Conservation (phyloP, 306 rosid species). For the Boehmeria nivea region DNA sequence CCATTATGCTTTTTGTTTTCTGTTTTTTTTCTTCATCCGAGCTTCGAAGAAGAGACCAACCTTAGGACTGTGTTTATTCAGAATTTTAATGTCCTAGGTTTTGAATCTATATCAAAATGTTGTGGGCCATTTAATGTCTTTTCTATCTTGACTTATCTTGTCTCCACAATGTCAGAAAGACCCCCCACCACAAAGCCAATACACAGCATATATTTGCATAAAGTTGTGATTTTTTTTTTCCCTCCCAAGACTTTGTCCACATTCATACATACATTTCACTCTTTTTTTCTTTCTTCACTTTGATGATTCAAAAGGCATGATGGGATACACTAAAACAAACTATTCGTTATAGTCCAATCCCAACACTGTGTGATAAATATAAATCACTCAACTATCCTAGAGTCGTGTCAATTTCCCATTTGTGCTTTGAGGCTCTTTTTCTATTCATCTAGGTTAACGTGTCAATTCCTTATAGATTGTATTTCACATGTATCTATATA, state of each 20-base stretch:
- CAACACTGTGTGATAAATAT: not conserved
- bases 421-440: not conserved
- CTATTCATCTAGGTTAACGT: not conserved
- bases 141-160: constrained; percentile 5
- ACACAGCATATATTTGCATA: too few relatives aligned
- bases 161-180: constrained; percentile 7
- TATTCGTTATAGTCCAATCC: constrained; percentile 11
- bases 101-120: not conserved
- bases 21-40: too few relatives aligned
- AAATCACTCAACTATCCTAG: not conserved
- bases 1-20: too few relatives aligned
- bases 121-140: not conserved
- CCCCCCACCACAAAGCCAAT: not conserved
- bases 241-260: not conserved
- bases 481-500: too few relatives aligned
- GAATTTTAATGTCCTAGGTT: not conserved
- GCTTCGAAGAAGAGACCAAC: too few relatives aligned
- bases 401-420: constrained; percentile 6
- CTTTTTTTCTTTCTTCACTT: not conserved
- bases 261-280: not conserved
- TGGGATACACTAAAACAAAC: constrained; percentile 8
- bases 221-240: not conserved
- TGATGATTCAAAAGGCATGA: constrained; percentile 1
- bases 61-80: too few relatives aligned
- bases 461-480: not conserved